These are phyloP conservation scores for Dalbergia cultrata DNA, from an alignment of 306 rosid species.

Conservation along the genomic window DNA sequence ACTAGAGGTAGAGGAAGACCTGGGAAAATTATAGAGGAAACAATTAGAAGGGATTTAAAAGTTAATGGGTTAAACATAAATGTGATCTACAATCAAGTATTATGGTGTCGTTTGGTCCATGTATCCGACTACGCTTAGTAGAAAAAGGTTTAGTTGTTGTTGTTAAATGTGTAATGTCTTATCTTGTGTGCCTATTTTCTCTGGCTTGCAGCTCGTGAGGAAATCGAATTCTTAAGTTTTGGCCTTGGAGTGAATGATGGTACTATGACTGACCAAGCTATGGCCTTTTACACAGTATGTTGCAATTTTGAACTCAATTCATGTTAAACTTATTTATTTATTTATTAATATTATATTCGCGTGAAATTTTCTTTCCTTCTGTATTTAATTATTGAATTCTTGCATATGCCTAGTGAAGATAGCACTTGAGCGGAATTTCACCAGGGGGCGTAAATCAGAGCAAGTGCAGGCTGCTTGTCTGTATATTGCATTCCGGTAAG, in stretches of 20 bases:
- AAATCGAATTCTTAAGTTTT: slow-evolving; percentile 51
- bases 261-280: slow-evolving; percentile 55
- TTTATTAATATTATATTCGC: slow-evolving; percentile 1
- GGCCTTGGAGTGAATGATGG: slow-evolving; percentile 66
- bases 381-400: slow-evolving; percentile 29
- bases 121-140: no score
- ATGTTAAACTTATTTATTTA: background rate
- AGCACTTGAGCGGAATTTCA: slow-evolving; percentile 77
- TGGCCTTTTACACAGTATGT: slow-evolving; percentile 70
- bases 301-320: slow-evolving; percentile 13
- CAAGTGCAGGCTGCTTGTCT: slow-evolving; percentile 87
- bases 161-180: background rate
- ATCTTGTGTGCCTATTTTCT: slow-evolving; percentile 4
- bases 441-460: slow-evolving; percentile 77
- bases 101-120: no score
- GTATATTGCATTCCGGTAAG: slow-evolving; percentile 88
- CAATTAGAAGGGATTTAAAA: no score
- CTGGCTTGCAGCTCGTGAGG: slow-evolving; percentile 56
- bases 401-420: slow-evolving; percentile 62
- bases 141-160: no score
- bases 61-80: no score
- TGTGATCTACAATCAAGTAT: no score
- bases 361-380: slow-evolving; percentile 1
- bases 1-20: no score
- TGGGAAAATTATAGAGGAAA: no score